phyloP scores from a whole-genome alignment of 192 early-diverging fungal genomes.

The Backusella morwellensis region DNA sequence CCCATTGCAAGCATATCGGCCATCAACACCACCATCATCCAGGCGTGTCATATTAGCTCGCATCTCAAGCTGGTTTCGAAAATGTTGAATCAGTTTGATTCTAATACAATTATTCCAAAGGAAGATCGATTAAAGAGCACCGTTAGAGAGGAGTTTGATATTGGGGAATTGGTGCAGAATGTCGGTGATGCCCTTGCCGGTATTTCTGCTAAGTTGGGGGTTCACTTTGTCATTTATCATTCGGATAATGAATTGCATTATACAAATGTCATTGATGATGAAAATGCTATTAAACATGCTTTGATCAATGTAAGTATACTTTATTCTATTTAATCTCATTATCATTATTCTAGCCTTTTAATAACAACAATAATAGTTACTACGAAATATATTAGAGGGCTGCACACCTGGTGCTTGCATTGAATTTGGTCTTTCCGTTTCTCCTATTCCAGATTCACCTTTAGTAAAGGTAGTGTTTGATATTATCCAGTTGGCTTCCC shows the following conservation, averaged over 20 bases:
- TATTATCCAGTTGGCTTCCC: conserved; percentile 16
- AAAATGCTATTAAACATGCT: conserved; percentile 48
- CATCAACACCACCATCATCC: conserved; percentile 49
- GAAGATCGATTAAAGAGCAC: conserved; percentile 1
- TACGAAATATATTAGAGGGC: conserved; percentile 50
- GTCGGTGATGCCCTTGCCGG: conserved; percentile 56
- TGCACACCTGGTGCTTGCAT: conserved; percentile 50
- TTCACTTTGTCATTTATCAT: conserved; percentile 53
- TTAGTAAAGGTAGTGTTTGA: conserved; percentile 17
- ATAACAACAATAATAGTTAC: conserved; percentile 34
- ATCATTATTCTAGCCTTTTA: neutral
- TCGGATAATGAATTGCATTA: conserved; percentile 46
- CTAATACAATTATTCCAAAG: neutral
- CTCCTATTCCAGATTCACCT: neutral
- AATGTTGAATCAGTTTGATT: conserved; percentile 19
- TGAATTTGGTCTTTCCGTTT: conserved; percentile 46
- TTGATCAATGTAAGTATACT: conserved; percentile 41
- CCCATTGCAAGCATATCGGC: conserved; percentile 51
- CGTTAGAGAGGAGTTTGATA: conserved; percentile 44
- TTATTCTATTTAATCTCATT: neutral
- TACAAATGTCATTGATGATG: conserved; percentile 48
- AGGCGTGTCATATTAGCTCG: conserved; percentile 44
- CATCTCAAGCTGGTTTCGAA: conserved; percentile 39
- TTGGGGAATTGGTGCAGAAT: conserved; percentile 52
- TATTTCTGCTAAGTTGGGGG: conserved; percentile 40